Base-by-base conservation (phyloP, 1,284 basidiomycete species). In the Chiua sp. region DNA sequence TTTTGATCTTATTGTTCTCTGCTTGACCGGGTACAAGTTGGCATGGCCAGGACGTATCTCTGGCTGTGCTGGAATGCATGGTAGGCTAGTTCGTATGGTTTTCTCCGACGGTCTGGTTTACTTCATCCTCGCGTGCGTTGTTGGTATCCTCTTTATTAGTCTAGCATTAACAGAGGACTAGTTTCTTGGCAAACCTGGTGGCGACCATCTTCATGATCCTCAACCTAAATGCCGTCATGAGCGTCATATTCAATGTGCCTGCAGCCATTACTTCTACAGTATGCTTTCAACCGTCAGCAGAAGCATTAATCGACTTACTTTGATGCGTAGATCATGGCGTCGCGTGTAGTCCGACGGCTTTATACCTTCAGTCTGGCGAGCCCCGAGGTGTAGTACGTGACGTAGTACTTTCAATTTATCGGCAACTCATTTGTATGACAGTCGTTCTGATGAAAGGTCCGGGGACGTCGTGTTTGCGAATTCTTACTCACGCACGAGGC, bases 261-360 rank as follows among this genome's bases (percentile, higher is more conserved):
- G 75, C 77, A 11, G 75, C 74, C 47, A 75, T 78, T 53, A 64
- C 67, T 20, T 76, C 75, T n/a, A 86, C 84, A 1, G 78, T 79
- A 61, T 35, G 76, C 65, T 48, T 30, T 37, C 12, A 22, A 51
- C 57, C n/a, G 59, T 42, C 35, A 32, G 28, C 28, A 32, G 33
- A 37, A 20, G 11, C 26, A 44, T 49, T 11, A 15, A 39, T 47
- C 64, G 56, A 46, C 3, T 26, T 57, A 16, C 64, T 44, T 39
- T 60, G 44, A 37, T 35, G 37, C 53, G 49, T 59, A 91, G 89
- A 87, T 90, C 67, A 85, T 88, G 22, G 88, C 88, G 1, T 87
- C 85, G 62, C 85, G 89, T n/a, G 86, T 83, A 22, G 89, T 90
- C 23, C 84, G 89, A 53, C 78, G 88, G 42, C 72, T 91, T 51